Evolutionary conservation across 208 protist species (phyloP), one percentile per base, ranked within the genome.

Genomic region (Leishmania mexicana): DNA sequence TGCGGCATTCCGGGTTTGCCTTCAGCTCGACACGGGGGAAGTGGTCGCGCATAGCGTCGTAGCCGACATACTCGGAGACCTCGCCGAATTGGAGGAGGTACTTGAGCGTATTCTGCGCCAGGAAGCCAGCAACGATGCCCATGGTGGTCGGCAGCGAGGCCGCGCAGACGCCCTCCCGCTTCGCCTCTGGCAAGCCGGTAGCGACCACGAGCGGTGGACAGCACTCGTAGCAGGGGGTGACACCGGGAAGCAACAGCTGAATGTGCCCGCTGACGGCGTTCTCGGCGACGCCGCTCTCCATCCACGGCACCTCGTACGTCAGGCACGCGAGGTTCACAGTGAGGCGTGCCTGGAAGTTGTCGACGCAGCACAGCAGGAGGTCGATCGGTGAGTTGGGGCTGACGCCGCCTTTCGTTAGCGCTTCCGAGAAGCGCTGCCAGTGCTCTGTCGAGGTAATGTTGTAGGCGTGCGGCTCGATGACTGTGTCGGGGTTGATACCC

Each of bases 201-300:
- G 97, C 97, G 38, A 99, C 97, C 1, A 99, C 91, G 13, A 99
- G 90, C 40, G 98, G 98, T 31, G 98, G 97, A 73, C 94, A 94
- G 87, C 97, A 99, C 90, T 98, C 89, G 79, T 97, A 98, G 83
- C 96, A 97, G 4, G 94, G 84, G 38, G 95, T 99, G 67, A 94
- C 86, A 53, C 98, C 98, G 1, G 98, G 98, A 7, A 97, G 80
- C 11, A 99, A 87, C 53, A 99, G 90, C 91, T 99, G 99, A 76
- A 99, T 99, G 91, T 99, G 98, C n/a, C 98, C 98, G 42, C 97
- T 99, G 11, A 99, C 96, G 28, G 99, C 99, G 89, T 99, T 97
- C 87, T 99, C 99, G 11, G 92, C 88, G 3, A 99, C 99, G 65
- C 99, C 99, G 60, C 92, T 97, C 78, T 99, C 98, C 95, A 99